Evolutionary conservation across 257 asterid species (phyloP), one percentile per base, ranked within the genome.

Genomic region (Petunia secreta): DNA sequence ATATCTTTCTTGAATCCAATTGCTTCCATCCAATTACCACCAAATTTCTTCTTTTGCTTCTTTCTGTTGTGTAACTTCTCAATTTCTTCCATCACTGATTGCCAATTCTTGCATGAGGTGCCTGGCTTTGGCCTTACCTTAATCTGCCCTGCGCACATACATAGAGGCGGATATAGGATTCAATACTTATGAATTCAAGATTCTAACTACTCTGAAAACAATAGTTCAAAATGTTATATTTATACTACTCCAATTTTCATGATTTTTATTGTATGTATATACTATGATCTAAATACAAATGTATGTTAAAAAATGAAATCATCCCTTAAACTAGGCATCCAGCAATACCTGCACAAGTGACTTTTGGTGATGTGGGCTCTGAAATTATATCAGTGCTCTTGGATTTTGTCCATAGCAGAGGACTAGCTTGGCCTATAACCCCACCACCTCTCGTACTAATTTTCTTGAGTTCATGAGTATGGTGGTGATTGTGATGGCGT

Each of bases 41-140:
- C 78, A n/a, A n/a, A n/a, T 75, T 85, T 90, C 83, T 89, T 89
- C 81, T 87, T 80, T 53, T 88, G 53, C 2, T 81, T 87, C 65
- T 82, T 82, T 38, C 77, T 82, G 25, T 86, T 89, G 84, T 94
- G 98, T 40, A 93, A 68, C 88, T 89, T 83, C 78, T 94, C 98
- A n/a, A 94, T 91, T 86, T 94, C 98, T 25, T 93, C 98, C 97
- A 94, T 94, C 5, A 94, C 98, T 1, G 97, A 90, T 40, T 91
- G 96, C 98, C 98, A 94, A 65, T 90, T 89, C 88, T 90, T 89
- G 91, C 98, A 91, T 0, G 95, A 82, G 1, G 57, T 90, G 0
- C 75, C 81, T 13, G 46, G 53, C 52, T 54, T 68, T 34, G 92
- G 77, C 83, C 87, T 75, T 3, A 89, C 93, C 69, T 93, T 94